Conservation (phyloP, 805 yeast genomes). For the Hanseniaspora guilliermondii region DNA sequence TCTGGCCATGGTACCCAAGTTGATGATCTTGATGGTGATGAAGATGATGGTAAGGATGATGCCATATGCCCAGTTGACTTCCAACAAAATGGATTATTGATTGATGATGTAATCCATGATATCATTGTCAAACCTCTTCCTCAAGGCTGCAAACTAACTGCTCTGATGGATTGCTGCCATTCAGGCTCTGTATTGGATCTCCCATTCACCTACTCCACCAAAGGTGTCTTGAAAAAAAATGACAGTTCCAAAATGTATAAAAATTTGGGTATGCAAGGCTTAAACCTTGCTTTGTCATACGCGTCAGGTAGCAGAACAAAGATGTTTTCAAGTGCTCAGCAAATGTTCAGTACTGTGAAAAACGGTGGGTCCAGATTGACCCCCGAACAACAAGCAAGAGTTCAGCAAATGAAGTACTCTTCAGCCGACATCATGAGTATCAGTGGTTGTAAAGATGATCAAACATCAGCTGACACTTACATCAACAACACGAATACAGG, state of each 20-base stretch:
- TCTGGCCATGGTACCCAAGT: slow-evolving; percentile 81
- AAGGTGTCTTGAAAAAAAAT: slow-evolving; percentile 74
- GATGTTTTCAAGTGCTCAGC: slow-evolving; percentile 34
- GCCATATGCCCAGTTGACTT: slow-evolving; percentile 65
- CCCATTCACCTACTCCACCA: slow-evolving; percentile 69
- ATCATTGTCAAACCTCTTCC: slow-evolving; percentile 57
- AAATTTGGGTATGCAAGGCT: slow-evolving; percentile 58
- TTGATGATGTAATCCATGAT: slow-evolving; percentile 65
- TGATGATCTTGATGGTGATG: slow-evolving; percentile 58
- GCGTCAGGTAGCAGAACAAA: slow-evolving; percentile 42
- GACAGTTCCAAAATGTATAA: slow-evolving; percentile 41
- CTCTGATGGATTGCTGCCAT: slow-evolving; percentile 75
- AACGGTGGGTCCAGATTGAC: slow-evolving; percentile 30
- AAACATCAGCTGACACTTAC: slow-evolving; percentile 70
- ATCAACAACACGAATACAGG: slow-evolving; percentile 66
- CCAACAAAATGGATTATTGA: slow-evolving; percentile 50
- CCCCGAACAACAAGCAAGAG: slow-evolving; percentile 32
- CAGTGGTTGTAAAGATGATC: slow-evolving; percentile 74
- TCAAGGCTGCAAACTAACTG: slow-evolving; percentile 65
- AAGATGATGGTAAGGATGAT: slow-evolving; percentile 61
- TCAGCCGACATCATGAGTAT: slow-evolving; percentile 67
- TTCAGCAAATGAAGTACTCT: slow-evolving; percentile 47
- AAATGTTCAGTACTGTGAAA: slow-evolving; percentile 34
- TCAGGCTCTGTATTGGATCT: slow-evolving; percentile 73
- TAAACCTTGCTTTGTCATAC: slow-evolving; percentile 48